These are phyloP conservation scores for Clonostachys byssicola DNA, from an alignment of 2,329 filamentous ascomycete genomes.

Conservation along the genomic window DNA sequence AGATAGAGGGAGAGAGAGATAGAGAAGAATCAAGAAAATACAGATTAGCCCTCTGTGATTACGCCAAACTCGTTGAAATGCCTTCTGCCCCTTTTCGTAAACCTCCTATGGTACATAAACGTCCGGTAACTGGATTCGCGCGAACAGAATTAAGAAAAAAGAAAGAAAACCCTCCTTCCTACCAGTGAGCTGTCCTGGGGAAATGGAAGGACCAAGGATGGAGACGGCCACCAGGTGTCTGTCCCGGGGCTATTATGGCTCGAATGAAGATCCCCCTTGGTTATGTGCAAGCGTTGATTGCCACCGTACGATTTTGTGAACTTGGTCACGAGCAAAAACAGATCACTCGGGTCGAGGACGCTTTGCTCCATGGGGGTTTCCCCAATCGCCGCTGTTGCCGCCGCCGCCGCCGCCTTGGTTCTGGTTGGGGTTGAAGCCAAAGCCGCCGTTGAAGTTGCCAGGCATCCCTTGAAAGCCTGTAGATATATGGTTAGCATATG, in stretches of 20 bases:
- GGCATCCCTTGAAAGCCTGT: constrained; percentile 65
- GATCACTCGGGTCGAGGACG: constrained; percentile 65
- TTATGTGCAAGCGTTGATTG: too few relatives aligned
- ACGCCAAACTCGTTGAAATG: not conserved
- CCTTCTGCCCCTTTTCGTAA: not conserved
- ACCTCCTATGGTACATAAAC: not conserved
- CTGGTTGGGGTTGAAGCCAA: constrained; percentile 58
- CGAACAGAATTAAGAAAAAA: too few relatives aligned
- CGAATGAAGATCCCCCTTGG: too few relatives aligned
- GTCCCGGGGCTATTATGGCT: too few relatives aligned
- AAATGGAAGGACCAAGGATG: too few relatives aligned
- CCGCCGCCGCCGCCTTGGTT: constrained; percentile 37
- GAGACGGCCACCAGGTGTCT: too few relatives aligned
- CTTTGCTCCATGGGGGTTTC: constrained; percentile 81
- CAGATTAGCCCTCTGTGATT: not conserved
- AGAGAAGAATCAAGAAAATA: not conserved
- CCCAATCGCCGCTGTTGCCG: constrained; percentile 53
- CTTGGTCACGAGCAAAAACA: too few relatives aligned
- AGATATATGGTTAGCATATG: not conserved
- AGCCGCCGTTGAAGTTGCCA: constrained; percentile 68
- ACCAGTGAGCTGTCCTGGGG: too few relatives aligned
- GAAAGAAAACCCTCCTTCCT: too few relatives aligned
- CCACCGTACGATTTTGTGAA: too few relatives aligned
- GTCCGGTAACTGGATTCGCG: too few relatives aligned
- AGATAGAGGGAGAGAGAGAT: too few relatives aligned